Conservation (phyloP, 495 filamentous ascomycete genomes). For the Pseudevernia furfuracea region DNA sequence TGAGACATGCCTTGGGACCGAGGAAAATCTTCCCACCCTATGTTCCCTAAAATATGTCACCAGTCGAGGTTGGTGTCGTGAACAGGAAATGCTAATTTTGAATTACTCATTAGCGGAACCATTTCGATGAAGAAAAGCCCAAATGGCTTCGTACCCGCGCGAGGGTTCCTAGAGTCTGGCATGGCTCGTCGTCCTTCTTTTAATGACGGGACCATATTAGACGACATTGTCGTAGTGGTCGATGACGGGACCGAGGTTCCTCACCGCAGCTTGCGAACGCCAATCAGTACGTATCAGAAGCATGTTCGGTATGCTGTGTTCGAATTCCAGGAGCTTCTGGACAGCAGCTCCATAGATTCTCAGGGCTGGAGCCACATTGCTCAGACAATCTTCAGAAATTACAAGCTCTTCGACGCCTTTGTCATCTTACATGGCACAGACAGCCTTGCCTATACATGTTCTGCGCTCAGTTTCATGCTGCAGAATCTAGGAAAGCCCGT, state of each 20-base stretch:
- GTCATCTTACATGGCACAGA: conserved; percentile 97
- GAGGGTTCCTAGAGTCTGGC: conserved; percentile 74
- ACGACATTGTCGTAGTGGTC: conserved; percentile 46
- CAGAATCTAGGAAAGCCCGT: conserved; percentile 87
- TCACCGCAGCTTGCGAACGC: conserved; percentile 64
- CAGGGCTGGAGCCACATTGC: conserved; percentile 89
- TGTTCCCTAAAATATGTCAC: too few relatives aligned
- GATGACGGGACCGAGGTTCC: conserved; percentile 40
- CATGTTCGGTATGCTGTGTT: conserved; percentile 79
- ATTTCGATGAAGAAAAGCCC: conserved; percentile 83
- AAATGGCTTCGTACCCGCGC: conserved; percentile 60
- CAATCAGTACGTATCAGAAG: conserved; percentile 69
- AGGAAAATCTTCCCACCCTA: neutral
- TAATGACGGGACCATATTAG: conserved; percentile 69
- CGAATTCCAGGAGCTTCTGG: conserved; percentile 81
- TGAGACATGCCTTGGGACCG: neutral
- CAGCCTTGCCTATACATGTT: conserved; percentile 84
- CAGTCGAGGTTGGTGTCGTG: too few relatives aligned
- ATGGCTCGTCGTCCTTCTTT: conserved; percentile 80
- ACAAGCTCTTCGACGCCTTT: conserved; percentile 86
- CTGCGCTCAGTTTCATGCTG: conserved; percentile 91
- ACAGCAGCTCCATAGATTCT: conserved; percentile 87
- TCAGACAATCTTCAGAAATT: conserved; percentile 60
- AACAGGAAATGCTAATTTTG: neutral
- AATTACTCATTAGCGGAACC: conserved; percentile 47